Evolutionary conservation across 345 rosid species (phyloP), one percentile per base, ranked within the genome.

Genomic region (Limnanthes douglasii): DNA sequence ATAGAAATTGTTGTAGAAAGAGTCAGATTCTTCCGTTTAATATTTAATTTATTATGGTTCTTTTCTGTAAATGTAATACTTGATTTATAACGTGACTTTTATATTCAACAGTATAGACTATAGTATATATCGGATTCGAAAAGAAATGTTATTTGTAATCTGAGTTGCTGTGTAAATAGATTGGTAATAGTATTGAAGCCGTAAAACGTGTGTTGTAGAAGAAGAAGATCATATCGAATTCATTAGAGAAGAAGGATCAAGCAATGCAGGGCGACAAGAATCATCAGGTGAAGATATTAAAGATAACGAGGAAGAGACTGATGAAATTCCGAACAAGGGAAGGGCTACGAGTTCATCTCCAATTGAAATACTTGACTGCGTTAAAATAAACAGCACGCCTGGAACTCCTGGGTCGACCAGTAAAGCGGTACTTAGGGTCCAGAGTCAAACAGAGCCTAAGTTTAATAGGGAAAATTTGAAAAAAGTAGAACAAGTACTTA

Each of bases 371-470:
- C 64, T 75, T 12, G 31, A 68, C 41, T 65, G 36, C 4, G 75
- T 75, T 5, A 68, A 44, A 39, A 59, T 80, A 11, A 70, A 75
- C 33, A 39, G 53, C 35, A 34, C 62, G 1, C 32, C 31, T 0
- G 86, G 59, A 44, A 69, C 86, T 34, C 93, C 93, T 21, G 60
- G 70, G 0, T 75, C 82, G 21, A 75, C 79, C 46, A 67, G 75
- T 31, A 70, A 75, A 54, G 21, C 44, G 8, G 45, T 73, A 19
- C 70, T 80, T 13, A 26, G 43, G 11, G 65, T 45, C 21, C 40
- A 73, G 9, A 51, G 37, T 2, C 42, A 50, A 23, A 38, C 52
- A 11, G 72, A 73, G 36, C 57, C 68, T 10, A 59, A 53, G 21
- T 73, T 72, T 52, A 80, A 43, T 9, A 72, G 63, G 60, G 66